These are phyloP conservation scores for Pachyrhizus erosus DNA, from an alignment of 306 rosid genomes.

Conservation along the genomic window DNA sequence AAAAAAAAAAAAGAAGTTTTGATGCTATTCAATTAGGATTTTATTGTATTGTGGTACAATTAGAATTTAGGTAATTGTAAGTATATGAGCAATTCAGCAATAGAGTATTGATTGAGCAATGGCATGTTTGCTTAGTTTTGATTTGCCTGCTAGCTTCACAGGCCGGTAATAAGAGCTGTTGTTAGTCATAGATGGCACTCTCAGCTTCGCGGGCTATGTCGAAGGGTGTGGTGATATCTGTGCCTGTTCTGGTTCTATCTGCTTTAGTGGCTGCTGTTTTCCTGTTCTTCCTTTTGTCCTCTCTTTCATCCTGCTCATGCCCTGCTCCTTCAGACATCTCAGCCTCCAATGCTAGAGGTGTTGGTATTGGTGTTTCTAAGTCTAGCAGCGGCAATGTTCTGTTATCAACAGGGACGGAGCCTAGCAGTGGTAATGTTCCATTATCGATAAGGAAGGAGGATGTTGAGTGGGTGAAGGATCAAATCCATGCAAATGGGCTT, in stretches of 20 bases:
- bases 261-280: constrained; percentile 64
- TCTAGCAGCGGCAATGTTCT: constrained; percentile 25
- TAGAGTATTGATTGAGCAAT: background rate
- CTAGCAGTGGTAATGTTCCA: constrained; percentile 11
- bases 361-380: background rate
- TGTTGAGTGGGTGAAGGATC: constrained; percentile 84
- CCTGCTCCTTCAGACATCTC: constrained; percentile 45
- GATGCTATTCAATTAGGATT: background rate
- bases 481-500: constrained; percentile 78
- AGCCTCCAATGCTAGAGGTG: constrained; percentile 12
- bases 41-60: background rate
- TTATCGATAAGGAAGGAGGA: constrained; percentile 63
- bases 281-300: constrained; percentile 70
- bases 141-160: constrained; percentile 25
- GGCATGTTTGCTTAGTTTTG: constrained; percentile 1
- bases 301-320: constrained; percentile 84
- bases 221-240: constrained; percentile 72
- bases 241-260: constrained; percentile 73
- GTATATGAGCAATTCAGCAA: background rate
- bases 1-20: background rate
- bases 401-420: constrained; percentile 45
- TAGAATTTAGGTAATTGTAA: constrained; percentile 4
- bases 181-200: constrained; percentile 54
- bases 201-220: constrained; percentile 61
- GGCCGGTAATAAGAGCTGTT: constrained; percentile 10